These are phyloP conservation scores for Diaporthe helianthi DNA, from an alignment of 2,329 filamentous ascomycete genomes.

Conservation along the genomic window DNA sequence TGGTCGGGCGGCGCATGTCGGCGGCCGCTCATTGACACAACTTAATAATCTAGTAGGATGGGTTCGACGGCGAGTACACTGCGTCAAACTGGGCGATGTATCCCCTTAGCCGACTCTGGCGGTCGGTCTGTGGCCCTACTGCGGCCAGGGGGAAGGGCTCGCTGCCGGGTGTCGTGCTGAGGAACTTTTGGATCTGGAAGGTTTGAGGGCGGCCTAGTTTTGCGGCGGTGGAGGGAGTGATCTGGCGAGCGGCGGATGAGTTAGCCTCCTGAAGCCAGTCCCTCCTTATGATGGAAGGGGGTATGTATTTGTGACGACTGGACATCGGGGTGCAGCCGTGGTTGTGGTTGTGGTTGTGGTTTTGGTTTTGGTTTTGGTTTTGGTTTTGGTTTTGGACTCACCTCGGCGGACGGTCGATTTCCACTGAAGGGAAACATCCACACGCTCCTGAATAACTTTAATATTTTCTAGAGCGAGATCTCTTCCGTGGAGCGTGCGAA, in stretches of 20 bases:
- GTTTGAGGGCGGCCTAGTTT: neutral
- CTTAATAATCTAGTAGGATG: neutral
- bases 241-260: neutral
- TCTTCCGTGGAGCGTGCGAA: neutral
- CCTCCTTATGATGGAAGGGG: neutral
- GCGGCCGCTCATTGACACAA: constrained; percentile 10
- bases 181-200: constrained; percentile 19
- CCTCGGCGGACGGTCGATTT: neutral
- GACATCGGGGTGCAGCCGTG: neutral
- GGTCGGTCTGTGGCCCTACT: neutral
- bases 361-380: too few relatives aligned
- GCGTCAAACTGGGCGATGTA: constrained; percentile 14
- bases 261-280: neutral
- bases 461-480: neutral
- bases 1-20: neutral
- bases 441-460: neutral
- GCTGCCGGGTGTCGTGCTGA: neutral
- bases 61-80: neutral
- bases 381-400: neutral
- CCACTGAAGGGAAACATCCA: constrained; percentile 9
- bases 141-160: neutral
- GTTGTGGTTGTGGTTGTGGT: too few relatives aligned
- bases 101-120: neutral
- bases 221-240: neutral
- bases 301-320: too few relatives aligned